Evolutionary conservation across 2,329 filamentous ascomycete genomes (phyloP), one percentile per base, ranked within the genome.

Genomic region (Xylariaceae sp.): DNA sequence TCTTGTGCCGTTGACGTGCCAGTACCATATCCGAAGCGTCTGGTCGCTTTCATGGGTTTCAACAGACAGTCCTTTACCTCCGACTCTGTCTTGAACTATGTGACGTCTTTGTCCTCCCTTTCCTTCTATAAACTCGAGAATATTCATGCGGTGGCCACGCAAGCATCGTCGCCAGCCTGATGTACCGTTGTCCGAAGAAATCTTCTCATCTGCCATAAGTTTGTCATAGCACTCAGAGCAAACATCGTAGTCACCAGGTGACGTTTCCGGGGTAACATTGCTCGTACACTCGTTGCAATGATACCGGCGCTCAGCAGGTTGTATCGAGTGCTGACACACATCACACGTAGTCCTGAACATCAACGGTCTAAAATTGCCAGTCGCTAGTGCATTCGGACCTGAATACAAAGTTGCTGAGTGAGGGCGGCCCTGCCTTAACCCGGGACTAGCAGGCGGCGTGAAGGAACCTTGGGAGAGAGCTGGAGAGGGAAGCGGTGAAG

Each of bases 81-180:
- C 92, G 0, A 95, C 88, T 0, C 90, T 67, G 38, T 92, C 88
- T 22, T 78, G 72, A 6, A 86, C 73, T 1, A 92, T 74, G 17
- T 83, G 72, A 22, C 89, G 79, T 49, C 79, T 75, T 56, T 86
- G 82, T 0, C 85, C 85, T 20, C 80, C 78, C 16, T 79, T 75
- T 23, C 76, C 75, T 44, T 88, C 83, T 48, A 85, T 76, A 59
- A 92, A 95, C 0, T 82, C 84, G 10, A 94, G 73, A 10, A 94
- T 71, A 0, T 84, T 80, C 89, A 95, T 95, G 23, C 91, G 80
- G 61, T 97, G 92, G 5, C 86, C 86, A 34, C 77, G 75, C 1
- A 83, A 74, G 62, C 92, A 97, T 39, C 90, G 77, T 10, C 90
- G 77, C 92, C 92, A 96, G 3, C 91, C 91, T 10, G 74, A 75